Evolutionary conservation across 495 filamentous ascomycete genomes (phyloP), one percentile per base, ranked within the genome.

Genomic region (Cetradonia linearis): DNA sequence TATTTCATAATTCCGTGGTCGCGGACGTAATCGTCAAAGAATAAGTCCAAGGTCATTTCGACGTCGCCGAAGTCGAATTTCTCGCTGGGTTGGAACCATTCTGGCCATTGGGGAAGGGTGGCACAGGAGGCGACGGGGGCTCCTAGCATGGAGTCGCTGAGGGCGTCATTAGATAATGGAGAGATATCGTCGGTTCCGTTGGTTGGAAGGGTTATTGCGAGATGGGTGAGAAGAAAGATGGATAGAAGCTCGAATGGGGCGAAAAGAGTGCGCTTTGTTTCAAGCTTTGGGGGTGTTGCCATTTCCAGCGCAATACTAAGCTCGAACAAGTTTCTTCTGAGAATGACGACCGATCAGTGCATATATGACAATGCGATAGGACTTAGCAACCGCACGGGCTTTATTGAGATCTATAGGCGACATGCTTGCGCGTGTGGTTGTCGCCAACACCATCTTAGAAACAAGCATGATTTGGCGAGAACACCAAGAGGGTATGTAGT

Each of bases 11-110:
- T 27, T 8, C 49, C 54, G 18, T 62, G 60, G 27, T 49, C 55
- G 10, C 16, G 25, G 27, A 56, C 46, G 28, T 62, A 62, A 30
- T 62, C 60, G 27, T 30, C 40, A 25, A 23, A 57, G 60, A 62
- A 62, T 5, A 62, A 23, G 14, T 52, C n/a, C 20, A 62, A 2
- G 18, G 60, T 33, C 36, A 27, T 38, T 23, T 28, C 31, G 20
- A 55, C 58, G 42, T 62, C 60, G 42, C 33, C 33, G 27, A 3
- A 48, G 54, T 62, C 60, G 54, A 62, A 62, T 14, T 34, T 52
- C 25, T 58, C 25, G 14, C 60, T 62, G n/a, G 60, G 60, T 33
- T 62, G 60, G 27, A 57, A 62, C 60, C 60, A 62, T 58, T 52
- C 54, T 3, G 60, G 28, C 50, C 50, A 53, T 25, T 23, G 8